Evolutionary conservation across 768 basidiomycete genomes (phyloP).

Genomic region (Galerina sulciceps): DNA sequence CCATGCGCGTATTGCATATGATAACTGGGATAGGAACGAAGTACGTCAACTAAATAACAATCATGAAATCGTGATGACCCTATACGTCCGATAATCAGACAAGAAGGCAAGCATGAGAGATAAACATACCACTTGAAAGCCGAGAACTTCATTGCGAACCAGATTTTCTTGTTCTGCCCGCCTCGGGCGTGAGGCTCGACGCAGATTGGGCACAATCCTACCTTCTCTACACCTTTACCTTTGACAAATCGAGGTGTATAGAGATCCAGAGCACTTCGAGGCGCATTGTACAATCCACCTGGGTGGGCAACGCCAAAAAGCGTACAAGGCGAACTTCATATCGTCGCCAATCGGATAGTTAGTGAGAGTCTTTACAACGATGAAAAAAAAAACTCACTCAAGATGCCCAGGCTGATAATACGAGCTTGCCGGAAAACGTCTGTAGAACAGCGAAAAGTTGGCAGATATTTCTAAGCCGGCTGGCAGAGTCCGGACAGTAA

Average conservation of each 20-base stretch:
- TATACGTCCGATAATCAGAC: conserved; percentile 10
- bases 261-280: conserved; percentile 64
- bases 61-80: conserved; percentile 12
- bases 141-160: conserved; percentile 81
- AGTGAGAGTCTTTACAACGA: neutral
- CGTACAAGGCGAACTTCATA: conserved; percentile 37
- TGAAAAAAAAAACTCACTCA: conserved; percentile 36
- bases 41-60: neutral
- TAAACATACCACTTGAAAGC: conserved; percentile 77
- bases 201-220: conserved; percentile 81
- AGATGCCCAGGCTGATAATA: conserved; percentile 45
- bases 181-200: conserved; percentile 62
- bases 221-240: conserved; percentile 69
- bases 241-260: conserved; percentile 82
- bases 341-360: neutral
- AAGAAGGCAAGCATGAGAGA: neutral
- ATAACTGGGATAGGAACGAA: conserved; percentile 49
- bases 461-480: conserved; percentile 45
- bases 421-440: conserved; percentile 70
- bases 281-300: conserved; percentile 62
- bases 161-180: conserved; percentile 64
- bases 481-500: conserved; percentile 57
- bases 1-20: conserved; percentile 86
- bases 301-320: conserved; percentile 41
- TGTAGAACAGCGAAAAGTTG: conserved; percentile 66